These are phyloP conservation scores for Adansonia gregorii DNA, from an alignment of 441 rosid genomes.

Conservation along the genomic window DNA sequence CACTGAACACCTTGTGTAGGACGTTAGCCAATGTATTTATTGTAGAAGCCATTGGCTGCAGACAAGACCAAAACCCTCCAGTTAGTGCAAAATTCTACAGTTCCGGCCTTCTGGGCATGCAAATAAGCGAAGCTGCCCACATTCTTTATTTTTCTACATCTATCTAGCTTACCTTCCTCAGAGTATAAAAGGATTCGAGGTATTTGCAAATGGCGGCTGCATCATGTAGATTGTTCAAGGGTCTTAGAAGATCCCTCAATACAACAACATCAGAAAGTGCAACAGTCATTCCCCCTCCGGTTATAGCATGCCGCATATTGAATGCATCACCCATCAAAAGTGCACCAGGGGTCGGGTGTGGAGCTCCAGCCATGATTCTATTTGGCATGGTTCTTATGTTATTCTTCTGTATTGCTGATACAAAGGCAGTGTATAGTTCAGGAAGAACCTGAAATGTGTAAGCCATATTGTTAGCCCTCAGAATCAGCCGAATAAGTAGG, in stretches of 20 bases:
- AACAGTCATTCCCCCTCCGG: constrained; percentile 26
- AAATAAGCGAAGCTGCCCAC: too few species aligned
- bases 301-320: constrained; percentile 27
- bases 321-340: constrained; percentile 30
- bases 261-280: constrained; percentile 24
- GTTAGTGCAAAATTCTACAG: not conserved
- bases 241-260: constrained; percentile 25
- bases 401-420: constrained; percentile 24
- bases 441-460: constrained; percentile 17
- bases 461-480: too few species aligned
- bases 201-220: constrained; percentile 1
- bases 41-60: constrained; percentile 26
- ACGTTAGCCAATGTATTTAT: constrained; percentile 26
- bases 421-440: constrained; percentile 19
- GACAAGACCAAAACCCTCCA: not conserved
- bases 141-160: too few species aligned
- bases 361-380: constrained; percentile 34
- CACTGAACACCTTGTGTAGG: constrained; percentile 25
- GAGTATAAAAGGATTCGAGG: constrained; percentile 25
- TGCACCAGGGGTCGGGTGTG: constrained; percentile 16
- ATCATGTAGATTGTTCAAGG: not conserved
- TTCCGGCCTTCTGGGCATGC: too few species aligned
- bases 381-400: constrained; percentile 29
- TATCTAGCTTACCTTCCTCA: constrained; percentile 25
- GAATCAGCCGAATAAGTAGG: too few species aligned